phyloP scores from a whole-genome alignment of 2,329 filamentous ascomycete species.

The Seiridium cupressi region DNA sequence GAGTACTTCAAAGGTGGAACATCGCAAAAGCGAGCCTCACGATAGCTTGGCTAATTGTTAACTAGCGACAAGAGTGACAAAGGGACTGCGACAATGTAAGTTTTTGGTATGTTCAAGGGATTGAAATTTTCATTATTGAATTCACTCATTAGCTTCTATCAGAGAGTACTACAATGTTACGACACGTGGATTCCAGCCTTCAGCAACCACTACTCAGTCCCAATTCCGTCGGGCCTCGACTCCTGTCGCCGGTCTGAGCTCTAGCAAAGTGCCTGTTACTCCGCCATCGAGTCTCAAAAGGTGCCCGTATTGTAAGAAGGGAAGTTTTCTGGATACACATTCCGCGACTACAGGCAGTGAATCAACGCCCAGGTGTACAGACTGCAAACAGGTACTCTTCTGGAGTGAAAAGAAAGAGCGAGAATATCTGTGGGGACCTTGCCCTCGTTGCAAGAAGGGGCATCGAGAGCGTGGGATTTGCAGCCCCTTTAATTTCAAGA shows the following conservation, averaged over 20 bases:
- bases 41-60: neutral
- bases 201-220: neutral
- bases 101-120: neutral
- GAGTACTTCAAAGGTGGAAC: neutral
- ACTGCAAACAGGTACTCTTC: neutral
- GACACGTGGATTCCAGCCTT: no score
- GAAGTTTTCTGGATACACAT: neutral
- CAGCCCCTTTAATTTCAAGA: neutral
- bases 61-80: neutral
- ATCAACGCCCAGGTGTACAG: neutral
- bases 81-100: neutral
- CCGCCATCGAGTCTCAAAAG: neutral
- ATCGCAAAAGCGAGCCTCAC: neutral
- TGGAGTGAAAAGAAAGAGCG: neutral
- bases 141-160: neutral
- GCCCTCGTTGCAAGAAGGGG: neutral
- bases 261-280: neutral
- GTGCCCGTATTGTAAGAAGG: neutral
- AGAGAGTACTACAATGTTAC: neutral
- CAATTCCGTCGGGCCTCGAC: neutral
- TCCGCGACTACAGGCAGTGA: neutral
- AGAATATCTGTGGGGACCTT: neutral
- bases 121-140: neutral
- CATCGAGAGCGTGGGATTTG: neutral
- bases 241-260: neutral